Evolutionary conservation across 2,329 filamentous ascomycete genomes (phyloP).

Genomic region (Fusarium sp.): DNA sequence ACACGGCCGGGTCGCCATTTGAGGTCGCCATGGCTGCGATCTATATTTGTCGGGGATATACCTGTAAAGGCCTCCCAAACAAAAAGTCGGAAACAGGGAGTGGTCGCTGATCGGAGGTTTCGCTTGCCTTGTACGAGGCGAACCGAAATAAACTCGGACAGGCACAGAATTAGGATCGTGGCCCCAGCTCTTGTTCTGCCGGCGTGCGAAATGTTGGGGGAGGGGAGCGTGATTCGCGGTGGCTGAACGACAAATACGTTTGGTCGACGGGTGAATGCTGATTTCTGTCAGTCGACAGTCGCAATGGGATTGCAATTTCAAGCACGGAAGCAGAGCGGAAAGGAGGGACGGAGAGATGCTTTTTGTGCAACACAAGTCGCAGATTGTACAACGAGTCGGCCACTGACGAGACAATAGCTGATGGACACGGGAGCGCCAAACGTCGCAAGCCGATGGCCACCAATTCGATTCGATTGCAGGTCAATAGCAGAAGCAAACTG

Average conservation of each 20-base stretch:
- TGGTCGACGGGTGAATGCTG: slow-evolving; percentile 32
- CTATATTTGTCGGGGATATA: slow-evolving; percentile 41
- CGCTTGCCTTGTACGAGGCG: slow-evolving; percentile 33
- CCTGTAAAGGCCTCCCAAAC: slow-evolving; percentile 35
- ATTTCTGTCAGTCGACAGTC: slow-evolving; percentile 39
- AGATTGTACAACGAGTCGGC: slow-evolving; percentile 31
- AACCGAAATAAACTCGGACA: slow-evolving; percentile 30
- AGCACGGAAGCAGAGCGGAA: slow-evolving; percentile 32
- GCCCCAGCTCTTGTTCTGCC: slow-evolving; percentile 20
- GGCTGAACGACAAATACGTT: slow-evolving; percentile 23
- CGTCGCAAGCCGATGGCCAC: slow-evolving; percentile 35
- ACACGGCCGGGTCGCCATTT: slow-evolving; percentile 43
- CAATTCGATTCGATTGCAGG: slow-evolving; percentile 33
- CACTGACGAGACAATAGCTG: slow-evolving; percentile 31
- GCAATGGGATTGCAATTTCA: slow-evolving; percentile 25
- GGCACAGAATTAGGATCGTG: slow-evolving; percentile 32
- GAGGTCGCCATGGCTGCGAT: slow-evolving; percentile 44
- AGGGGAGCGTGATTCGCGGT: slow-evolving; percentile 23
- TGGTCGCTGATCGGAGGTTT: slow-evolving; percentile 27
- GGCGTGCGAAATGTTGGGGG: slow-evolving; percentile 21
- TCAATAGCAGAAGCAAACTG: slow-evolving; percentile 23
- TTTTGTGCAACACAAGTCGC: slow-evolving; percentile 40
- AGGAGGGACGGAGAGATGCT: slow-evolving; percentile 38
- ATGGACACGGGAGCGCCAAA: slow-evolving; percentile 33
- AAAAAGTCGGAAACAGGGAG: slow-evolving; percentile 26